These are phyloP conservation scores for Stromatinia cepivora DNA, from an alignment of 2,329 filamentous ascomycete genomes.

Conservation along the genomic window DNA sequence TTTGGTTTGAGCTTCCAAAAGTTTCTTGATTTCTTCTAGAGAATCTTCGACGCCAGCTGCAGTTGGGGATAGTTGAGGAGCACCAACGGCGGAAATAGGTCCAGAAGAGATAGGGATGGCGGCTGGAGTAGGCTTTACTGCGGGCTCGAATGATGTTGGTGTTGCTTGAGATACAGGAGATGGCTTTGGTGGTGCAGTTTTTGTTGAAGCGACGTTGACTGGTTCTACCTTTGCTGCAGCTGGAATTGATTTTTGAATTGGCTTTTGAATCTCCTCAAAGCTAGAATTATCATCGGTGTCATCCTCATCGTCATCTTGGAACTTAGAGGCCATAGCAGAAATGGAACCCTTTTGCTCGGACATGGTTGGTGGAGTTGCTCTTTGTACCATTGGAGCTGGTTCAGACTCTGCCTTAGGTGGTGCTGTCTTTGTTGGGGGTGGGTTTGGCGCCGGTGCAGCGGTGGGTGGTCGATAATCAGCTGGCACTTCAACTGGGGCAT, in stretches of 20 bases:
- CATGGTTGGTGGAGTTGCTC: slow-evolving; percentile 65
- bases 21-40: slow-evolving; percentile 72
- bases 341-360: slow-evolving; percentile 87
- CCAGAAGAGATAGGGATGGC: slow-evolving; percentile 44
- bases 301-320: slow-evolving; percentile 71
- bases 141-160: slow-evolving; percentile 28
- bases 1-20: slow-evolving; percentile 75
- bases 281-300: slow-evolving; percentile 63
- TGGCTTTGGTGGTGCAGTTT: slow-evolving; percentile 39
- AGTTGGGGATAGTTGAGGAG: slow-evolving; percentile 36
- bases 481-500: slow-evolving; percentile 73
- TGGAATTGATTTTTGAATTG: slow-evolving; percentile 58
- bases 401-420: slow-evolving; percentile 54
- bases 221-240: slow-evolving; percentile 43
- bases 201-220: slow-evolving; percentile 48
- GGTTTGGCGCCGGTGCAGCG: slow-evolving; percentile 46
- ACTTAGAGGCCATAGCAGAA: slow-evolving; percentile 80
- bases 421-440: slow-evolving; percentile 46
- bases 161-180: slow-evolving; percentile 34
- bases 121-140: slow-evolving; percentile 31
- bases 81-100: slow-evolving; percentile 40
- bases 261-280: slow-evolving; percentile 84
- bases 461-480: slow-evolving; percentile 63
- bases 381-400: slow-evolving; percentile 47
- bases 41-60: slow-evolving; percentile 59